Base-by-base conservation (phyloP, 345 rosid genomes). In the Salix brachista region DNA sequence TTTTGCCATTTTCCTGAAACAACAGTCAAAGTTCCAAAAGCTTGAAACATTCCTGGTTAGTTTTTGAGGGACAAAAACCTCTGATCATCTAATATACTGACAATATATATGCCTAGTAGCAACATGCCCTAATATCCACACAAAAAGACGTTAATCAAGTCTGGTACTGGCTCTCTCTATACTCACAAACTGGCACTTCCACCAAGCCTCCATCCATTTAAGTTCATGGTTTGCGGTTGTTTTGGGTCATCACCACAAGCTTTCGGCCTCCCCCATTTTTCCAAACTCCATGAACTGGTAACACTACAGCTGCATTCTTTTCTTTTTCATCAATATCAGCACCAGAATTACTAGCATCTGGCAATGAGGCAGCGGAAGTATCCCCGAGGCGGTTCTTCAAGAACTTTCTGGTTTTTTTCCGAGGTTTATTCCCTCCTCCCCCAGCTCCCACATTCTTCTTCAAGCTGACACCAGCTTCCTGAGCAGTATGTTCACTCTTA, bases 261-360 rank as follows among this genome's bases (percentile, higher is more conserved):
- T 23, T 78, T 4, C 58, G 65, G 42, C 80, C 76, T 34, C 80
- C 72, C 4, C 80, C 76, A 30, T 78, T 78, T 25, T n/a, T 50
- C 80, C 80, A 78, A 65, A 72, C 80, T 71, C 80, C 80, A 34
- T 16, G 54, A 8, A 78, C 34, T 19, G 72, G 76, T 42, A 78
- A 25, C 56, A 39, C 7, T 32, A 37, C 41, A 30, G 76, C 65
- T 23, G 76, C 25, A 65, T 64, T 71, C 9, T 36, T 70, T n/a
- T 70, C 65, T 1, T 34, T 30, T 13, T 23, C 62, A 70, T 60
- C 69, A 21, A 26, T 23, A 61, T 8, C 34, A 2, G 39, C n/a
- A 28, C 26, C 75, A 60, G 64, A 56, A 13, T 34, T 23, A 58
- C 69, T 36, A 5, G 16, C n/a, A 16, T 71, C 70, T 32, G 65